Base-by-base conservation (phyloP, 148 eudicot genomes). In the Rhododendron mucronatum region DNA sequence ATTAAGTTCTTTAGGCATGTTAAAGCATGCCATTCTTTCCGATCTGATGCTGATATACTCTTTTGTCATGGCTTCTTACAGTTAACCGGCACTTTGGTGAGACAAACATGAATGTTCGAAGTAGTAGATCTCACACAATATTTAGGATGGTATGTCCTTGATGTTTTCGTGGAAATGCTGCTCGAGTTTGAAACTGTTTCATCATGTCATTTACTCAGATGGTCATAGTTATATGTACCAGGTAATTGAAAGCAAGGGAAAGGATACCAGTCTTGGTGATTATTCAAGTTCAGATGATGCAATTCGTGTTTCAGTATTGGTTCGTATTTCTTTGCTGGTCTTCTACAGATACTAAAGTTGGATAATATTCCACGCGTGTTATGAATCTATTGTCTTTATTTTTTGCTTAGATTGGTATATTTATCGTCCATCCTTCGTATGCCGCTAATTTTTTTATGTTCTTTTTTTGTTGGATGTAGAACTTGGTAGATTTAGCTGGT, bases 91-190 rank as follows among this genome's bases (percentile, higher is more conserved):
- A 97, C 83, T 97, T 97, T 86, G 99, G 99, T 84, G 98, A 95
- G 91, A 97, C 99, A 85, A 97, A 97, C 89, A 97, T 97, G 99
- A 97, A 97, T 86, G 94, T 91, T 71, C 94, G 98, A 83, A 97
- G 99, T 89, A 97, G 99, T 91, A 92, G 99, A 91, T 97, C 98
- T 47, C 99, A 97, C 89, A 97, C 99, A 14, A 93, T 97, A 83
- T 95, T 97, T 87, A 93, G 99, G 90, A 97, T 97, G 99, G 99
- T 97, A 94, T 69, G 82, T 83, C 39, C 86, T 91, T 90, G 15
- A 28, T 81, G 12, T 84, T 5, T 83, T 39, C 21, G 7, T 35
- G 67, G 81, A 59, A 84, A 39, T 88, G 55, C 77, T 51, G 75
- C 82, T 88, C n/a, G 55, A n/a, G 44, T 23, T 28, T 4, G 86